Conservation (phyloP, 176 grass and related monocot genomes). For the Carex parvula region DNA sequence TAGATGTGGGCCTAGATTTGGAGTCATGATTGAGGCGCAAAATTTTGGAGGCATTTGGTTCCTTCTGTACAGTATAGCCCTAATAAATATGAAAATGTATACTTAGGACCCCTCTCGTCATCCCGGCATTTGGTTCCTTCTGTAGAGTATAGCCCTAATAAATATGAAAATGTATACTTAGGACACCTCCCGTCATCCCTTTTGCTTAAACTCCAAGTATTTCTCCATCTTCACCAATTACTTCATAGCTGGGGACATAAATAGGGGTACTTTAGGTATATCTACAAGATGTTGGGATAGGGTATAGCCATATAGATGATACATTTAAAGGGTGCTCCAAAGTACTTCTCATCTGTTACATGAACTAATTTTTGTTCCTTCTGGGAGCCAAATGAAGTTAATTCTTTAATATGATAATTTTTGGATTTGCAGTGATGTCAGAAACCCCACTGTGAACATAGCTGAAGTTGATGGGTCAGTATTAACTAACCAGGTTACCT, state of each 20-base stretch:
- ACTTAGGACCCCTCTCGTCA: neutral
- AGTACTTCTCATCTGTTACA: neutral
- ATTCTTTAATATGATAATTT: neutral
- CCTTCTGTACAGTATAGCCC: neutral
- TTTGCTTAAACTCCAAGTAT: neutral
- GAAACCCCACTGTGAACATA: slow-evolving; percentile 44
- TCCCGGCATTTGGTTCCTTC: neutral
- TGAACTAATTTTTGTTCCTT: neutral
- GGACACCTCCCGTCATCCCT: neutral
- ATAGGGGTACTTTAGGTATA: neutral
- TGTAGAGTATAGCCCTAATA: neutral
- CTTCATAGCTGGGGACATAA: neutral
- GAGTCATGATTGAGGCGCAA: neutral
- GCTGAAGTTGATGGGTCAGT: slow-evolving; percentile 52
- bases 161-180: neutral
- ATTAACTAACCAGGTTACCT: slow-evolving; percentile 52
- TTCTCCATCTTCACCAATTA: neutral
- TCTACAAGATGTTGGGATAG: neutral
- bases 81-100: neutral
- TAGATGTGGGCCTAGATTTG: neutral
- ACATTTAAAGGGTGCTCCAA: neutral
- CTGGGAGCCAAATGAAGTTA: neutral
- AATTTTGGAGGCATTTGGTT: neutral
- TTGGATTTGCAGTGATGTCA: slow-evolving; percentile 18
- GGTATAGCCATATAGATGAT: neutral